A percentile compares a stretch with the other conserved stretches of the same genome.
These are phyloP conservation scores for Stephania cephalantha DNA, from an alignment of 164 flowering plant genomes.

Conservation along the genomic window DNA sequence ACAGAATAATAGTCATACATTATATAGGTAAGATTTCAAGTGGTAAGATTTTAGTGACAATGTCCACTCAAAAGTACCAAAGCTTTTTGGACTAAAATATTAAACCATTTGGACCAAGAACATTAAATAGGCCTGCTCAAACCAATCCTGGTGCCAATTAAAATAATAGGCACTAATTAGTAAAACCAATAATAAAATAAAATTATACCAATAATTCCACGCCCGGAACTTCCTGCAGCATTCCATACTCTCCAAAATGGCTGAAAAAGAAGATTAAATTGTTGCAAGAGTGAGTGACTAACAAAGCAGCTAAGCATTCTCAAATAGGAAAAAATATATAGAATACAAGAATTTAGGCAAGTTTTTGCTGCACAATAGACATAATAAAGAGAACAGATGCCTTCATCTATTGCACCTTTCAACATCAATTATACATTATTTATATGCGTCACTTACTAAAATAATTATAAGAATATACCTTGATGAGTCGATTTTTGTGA, in stretches of 20 bases:
- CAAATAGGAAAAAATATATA: no score
- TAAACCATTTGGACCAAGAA: background rate
- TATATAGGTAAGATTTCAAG: no score
- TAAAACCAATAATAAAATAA: background rate
- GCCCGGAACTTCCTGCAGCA: slow-evolving; percentile 94
- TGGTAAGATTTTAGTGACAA: no score
- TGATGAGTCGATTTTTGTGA: slow-evolving; percentile 91
- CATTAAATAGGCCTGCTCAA: no score
- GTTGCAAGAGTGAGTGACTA: no score
- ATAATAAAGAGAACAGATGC: background rate
- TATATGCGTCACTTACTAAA: background rate
- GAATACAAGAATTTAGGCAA: no score
- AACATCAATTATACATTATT: background rate
- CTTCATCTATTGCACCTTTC: background rate
- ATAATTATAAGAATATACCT: slow-evolving; percentile 33
- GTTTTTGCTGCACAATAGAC: background rate
- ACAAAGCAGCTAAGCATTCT: no score
- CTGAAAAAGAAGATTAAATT: slow-evolving; percentile 30
- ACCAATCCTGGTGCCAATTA: background rate
- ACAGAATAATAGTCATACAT: no score
- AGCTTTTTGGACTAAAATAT: background rate
- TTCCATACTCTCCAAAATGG: slow-evolving; percentile 90
- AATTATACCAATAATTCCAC: slow-evolving; percentile 80
- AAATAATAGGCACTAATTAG: background rate
- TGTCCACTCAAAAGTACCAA: background rate